Conservation (phyloP, 2,329 filamentous ascomycete genomes). For the Aspergillus tanneri region DNA sequence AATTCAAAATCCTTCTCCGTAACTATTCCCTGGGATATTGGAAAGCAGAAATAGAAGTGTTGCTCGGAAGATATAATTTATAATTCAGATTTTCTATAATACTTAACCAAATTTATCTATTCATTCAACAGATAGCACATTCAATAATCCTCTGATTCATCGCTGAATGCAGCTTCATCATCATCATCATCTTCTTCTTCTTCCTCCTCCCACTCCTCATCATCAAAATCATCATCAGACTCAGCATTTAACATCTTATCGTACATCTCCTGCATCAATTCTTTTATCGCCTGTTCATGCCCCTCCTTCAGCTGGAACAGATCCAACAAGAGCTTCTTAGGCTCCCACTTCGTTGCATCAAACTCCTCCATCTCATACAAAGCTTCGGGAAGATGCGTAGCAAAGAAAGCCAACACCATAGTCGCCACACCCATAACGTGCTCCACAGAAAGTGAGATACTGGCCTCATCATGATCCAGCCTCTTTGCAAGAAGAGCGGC, state of each 20-base stretch:
- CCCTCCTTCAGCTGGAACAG: slow-evolving; percentile 7
- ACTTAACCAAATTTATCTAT: too few relatives aligned
- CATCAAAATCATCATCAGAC: slow-evolving; percentile 6
- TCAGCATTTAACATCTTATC: slow-evolving; percentile 11
- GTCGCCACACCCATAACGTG: slow-evolving; percentile 15
- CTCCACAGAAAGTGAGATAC: slow-evolving; percentile 12
- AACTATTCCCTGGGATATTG: too few relatives aligned
- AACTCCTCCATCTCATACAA: slow-evolving; percentile 12
- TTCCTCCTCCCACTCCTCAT: slow-evolving; percentile 7
- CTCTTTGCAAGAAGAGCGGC: slow-evolving; percentile 6
- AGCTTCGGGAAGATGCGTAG: slow-evolving; percentile 7
- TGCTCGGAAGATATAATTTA: too few relatives aligned
- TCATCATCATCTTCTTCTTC: slow-evolving; percentile 9
- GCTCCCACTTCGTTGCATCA: slow-evolving; percentile 7
- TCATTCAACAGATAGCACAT: too few relatives aligned
- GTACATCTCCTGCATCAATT: slow-evolving; percentile 13
- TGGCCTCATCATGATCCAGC: slow-evolving; percentile 12
- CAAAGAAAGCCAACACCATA: slow-evolving; percentile 12
- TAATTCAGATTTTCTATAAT: too few relatives aligned
- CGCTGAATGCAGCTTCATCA: slow-evolving; percentile 5
- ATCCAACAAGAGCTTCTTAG: slow-evolving; percentile 9
- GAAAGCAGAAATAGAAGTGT: too few relatives aligned
- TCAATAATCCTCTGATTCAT: slow-evolving; percentile 12
- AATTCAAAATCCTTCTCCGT: too few relatives aligned
- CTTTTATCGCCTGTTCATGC: slow-evolving; percentile 11